These are phyloP conservation scores for Scytalidium sp. DNA, from an alignment of 2,329 filamentous ascomycete species.

Conservation along the genomic window DNA sequence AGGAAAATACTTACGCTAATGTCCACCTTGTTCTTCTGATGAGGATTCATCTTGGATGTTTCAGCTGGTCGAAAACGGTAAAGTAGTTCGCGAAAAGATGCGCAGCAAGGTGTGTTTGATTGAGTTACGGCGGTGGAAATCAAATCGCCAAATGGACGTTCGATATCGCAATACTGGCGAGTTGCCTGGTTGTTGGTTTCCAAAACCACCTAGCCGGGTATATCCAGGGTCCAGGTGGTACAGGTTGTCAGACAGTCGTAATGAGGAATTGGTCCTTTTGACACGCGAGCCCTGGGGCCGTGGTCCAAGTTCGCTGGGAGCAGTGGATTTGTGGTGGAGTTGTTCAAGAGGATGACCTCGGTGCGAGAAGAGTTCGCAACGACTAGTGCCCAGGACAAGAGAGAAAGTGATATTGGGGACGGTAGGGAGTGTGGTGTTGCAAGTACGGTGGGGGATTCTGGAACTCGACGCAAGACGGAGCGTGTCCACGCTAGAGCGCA, in stretches of 20 bases:
- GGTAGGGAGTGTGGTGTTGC: background rate
- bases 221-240: background rate
- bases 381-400: background rate
- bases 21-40: slow-evolving; percentile 98
- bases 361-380: background rate
- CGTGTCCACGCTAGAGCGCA: background rate
- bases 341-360: background rate
- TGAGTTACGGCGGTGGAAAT: background rate
- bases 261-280: background rate
- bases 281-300: background rate
- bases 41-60: slow-evolving; percentile 74
- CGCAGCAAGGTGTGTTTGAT: background rate
- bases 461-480: background rate
- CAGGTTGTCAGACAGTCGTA: background rate
- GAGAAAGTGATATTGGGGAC: background rate
- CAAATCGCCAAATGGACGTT: background rate
- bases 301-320: background rate
- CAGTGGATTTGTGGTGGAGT: background rate
- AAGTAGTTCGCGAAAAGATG: slow-evolving; percentile 2
- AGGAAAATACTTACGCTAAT: slow-evolving; percentile 68
- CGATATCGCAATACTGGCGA: background rate
- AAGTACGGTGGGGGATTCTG: background rate
- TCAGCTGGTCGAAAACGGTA: background rate
- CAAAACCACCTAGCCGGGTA: background rate
- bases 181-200: background rate